These are phyloP conservation scores for Populus simonii DNA, from an alignment of 345 rosid genomes.

Conservation along the genomic window DNA sequence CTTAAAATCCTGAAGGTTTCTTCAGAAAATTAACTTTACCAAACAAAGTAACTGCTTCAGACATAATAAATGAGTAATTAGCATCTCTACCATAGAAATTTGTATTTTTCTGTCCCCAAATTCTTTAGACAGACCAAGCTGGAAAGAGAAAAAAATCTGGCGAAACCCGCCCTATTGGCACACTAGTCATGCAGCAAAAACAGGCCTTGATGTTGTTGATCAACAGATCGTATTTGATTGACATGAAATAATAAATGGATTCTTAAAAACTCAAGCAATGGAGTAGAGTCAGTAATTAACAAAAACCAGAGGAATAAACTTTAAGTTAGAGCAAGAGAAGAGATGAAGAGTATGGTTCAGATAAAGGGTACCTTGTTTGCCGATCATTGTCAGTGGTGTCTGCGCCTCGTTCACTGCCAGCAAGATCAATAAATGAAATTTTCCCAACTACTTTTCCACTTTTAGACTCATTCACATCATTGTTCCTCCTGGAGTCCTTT, in stretches of 20 bases:
- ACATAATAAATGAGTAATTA: neutral
- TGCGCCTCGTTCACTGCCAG: conserved; percentile 99
- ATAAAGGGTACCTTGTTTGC: conserved; percentile 70
- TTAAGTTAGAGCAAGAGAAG: neutral
- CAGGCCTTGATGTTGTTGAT: neutral
- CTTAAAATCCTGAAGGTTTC: neutral
- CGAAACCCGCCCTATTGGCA: neutral
- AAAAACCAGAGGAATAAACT: neutral
- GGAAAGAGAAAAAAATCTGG: neutral
- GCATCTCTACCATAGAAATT: neutral
- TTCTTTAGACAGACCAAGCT: neutral
- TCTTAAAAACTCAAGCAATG: neutral
- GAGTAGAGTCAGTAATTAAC: neutral
- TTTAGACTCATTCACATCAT: conserved; percentile 67
- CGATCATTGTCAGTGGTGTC: conserved; percentile 97
- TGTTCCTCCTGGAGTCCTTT: conserved; percentile 77
- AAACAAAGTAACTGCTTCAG: neutral
- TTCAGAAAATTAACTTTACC: neutral
- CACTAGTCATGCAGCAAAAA: neutral
- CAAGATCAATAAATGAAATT: conserved; percentile 98
- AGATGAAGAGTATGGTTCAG: neutral
- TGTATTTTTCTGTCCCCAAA: neutral
- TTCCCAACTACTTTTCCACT: conserved; percentile 84
- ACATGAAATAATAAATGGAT: neutral
- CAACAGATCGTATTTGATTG: neutral